Evolutionary conservation across 768 basidiomycete species (phyloP), one percentile per base, ranked within the genome.

Genomic region (Megacollybia marginata): DNA sequence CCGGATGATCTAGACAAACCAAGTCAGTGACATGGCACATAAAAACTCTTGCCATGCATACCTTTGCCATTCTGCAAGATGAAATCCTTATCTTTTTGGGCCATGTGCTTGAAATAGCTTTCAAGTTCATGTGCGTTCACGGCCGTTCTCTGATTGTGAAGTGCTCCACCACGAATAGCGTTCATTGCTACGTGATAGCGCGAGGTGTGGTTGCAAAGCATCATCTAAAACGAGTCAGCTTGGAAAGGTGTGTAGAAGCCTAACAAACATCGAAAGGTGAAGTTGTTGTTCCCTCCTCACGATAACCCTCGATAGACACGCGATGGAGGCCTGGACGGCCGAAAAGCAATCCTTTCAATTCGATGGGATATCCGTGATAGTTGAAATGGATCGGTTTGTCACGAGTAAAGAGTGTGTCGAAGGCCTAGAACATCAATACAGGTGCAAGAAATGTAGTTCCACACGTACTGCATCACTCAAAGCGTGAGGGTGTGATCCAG

Each of bases 291-390:
- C 87, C 83, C 65, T 87, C 85, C 61, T 87, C 86, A 33, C 66
- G 68, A 58, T 85, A 86, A 31, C 85, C 84, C 38, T 70, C 72
- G 33, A 86, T 77, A 0, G 70, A 62, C n/a, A 83, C 66, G 46
- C 82, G 65, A 4, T 73, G 71, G 45, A 70, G 61, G 28, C 63
- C 65, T 12, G 71, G 73, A 8, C 84, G 69, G 2, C 80, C 84
- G 35, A 76, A 81, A 35, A 89, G 58, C 53, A 86, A 59, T 11
- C 85, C 84, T 57, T 78, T 75, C 47, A 90, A 65, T 62, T 89
- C 84, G 48, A 83, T 76, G 0, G 87, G 81, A 59, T 83, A 91
- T 6, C 87, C 84, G 63, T 92, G 90, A 67, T 87, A 92, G 67
- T 91, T 91, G 69, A 92, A 78, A 59, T 89, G 77, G 36, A 93